Percentiles rank a stretch among this genome's conserved stretches.
Conservation (phyloP, 352 stramenopile genomes). For the Globisporangium irregulare region DNA sequence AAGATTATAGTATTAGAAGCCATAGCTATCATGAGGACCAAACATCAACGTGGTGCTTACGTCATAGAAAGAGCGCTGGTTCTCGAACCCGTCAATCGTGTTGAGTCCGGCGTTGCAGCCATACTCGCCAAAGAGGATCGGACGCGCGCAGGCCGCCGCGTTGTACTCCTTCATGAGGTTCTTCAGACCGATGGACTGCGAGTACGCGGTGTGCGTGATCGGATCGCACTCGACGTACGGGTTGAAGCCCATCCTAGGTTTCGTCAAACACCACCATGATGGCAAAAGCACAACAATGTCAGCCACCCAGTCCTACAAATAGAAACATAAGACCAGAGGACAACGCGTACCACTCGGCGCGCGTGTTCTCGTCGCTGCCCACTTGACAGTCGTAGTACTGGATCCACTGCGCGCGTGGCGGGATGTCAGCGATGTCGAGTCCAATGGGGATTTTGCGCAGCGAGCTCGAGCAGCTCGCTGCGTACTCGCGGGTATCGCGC, state of each 20-base stretch:
- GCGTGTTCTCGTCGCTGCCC: conserved; percentile 40
- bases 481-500: conserved; percentile 46
- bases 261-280: background rate
- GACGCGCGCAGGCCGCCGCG: conserved; percentile 30
- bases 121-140: conserved; percentile 60
- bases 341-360: conserved; percentile 25
- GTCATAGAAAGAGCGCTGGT: conserved; percentile 47
- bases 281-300: conserved; percentile 1
- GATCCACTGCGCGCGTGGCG: conserved; percentile 33
- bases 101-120: conserved; percentile 50
- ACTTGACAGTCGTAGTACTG: conserved; percentile 49
- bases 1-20: background rate
- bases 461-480: conserved; percentile 25
- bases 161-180: conserved; percentile 50
- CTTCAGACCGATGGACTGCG: conserved; percentile 36
- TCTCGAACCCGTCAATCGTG: conserved; percentile 49
- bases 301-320: background rate
- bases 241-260: conserved; percentile 42
- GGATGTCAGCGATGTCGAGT: conserved; percentile 42
- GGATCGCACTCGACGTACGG: conserved; percentile 58
- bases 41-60: conserved; percentile 11
- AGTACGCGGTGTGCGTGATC: conserved; percentile 32
- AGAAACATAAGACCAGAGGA: background rate
- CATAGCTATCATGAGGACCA: too few relatives aligned
- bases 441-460: conserved; percentile 44